Percentiles rank a stretch among this genome's conserved stretches.
phyloP scores from a whole-genome alignment of 805 yeast genomes.

The Dipodascus geniculatus region DNA sequence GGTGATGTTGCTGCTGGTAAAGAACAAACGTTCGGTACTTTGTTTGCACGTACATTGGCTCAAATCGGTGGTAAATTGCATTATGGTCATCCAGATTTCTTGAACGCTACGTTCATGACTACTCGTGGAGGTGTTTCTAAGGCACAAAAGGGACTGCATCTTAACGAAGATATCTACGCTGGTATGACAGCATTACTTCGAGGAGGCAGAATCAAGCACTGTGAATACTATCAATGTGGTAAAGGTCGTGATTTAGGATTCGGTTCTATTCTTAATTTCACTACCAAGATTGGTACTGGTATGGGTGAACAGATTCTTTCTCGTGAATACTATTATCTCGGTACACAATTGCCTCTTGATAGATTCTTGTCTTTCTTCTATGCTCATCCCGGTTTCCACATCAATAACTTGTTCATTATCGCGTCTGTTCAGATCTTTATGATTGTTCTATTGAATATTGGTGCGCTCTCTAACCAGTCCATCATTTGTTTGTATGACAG shows the following conservation, averaged over 20 bases:
- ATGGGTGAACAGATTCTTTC: constrained; percentile 96
- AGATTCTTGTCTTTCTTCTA: constrained; percentile 85
- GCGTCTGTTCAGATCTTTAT: constrained; percentile 80
- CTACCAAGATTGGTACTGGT: constrained; percentile 94
- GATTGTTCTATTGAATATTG: constrained; percentile 67
- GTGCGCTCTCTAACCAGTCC: constrained; percentile 63
- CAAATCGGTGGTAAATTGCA: constrained; percentile 92
- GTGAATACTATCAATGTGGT: constrained; percentile 94
- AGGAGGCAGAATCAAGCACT: constrained; percentile 90
- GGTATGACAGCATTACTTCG: constrained; percentile 84
- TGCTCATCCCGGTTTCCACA: constrained; percentile 95
- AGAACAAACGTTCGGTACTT: constrained; percentile 93
- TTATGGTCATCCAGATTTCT: constrained; percentile 94
- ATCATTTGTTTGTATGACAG: constrained; percentile 56
- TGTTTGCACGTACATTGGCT: constrained; percentile 86
- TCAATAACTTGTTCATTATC: constrained; percentile 80
- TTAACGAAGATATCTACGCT: constrained; percentile 92
- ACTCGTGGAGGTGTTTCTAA: constrained; percentile 94
- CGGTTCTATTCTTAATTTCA: constrained; percentile 82
- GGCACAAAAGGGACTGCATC: constrained; percentile 85
- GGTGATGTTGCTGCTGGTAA: constrained; percentile 98
- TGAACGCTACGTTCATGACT: constrained; percentile 83
- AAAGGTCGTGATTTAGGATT: constrained; percentile 94
- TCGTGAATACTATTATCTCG: constrained; percentile 82
- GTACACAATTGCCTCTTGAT: constrained; percentile 81